Evolutionary conservation across 148 eudicot species (phyloP), one percentile per base, ranked within the genome.

Genomic region (Amaranthus hypochondriacus): DNA sequence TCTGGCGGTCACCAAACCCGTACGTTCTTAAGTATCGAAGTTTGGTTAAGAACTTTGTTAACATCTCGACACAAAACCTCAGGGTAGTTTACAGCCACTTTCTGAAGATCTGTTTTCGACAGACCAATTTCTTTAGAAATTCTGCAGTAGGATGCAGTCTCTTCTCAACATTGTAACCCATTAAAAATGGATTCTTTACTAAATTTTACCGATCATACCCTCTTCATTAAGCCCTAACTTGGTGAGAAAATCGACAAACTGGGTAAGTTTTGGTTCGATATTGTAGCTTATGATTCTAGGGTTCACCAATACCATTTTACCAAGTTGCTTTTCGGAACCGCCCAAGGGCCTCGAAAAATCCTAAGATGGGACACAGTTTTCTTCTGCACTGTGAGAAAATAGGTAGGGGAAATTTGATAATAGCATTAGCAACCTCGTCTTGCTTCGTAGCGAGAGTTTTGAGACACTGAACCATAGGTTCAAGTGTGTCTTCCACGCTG

Each of bases 201-300:
- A 96, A 73, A 96, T 84, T 78, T 92, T 92, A 68, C 96, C 94
- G 61, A 96, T 86, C 82, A 83, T 77, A 54, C 90, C 99, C 10
- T 86, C 94, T 83, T 83, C 80, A 58, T 76, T 74, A 44, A 96
- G 75, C 46, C 92, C 97, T 12, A 90, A 80, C 61, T 86, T 83
- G 58, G 89, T 79, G 66, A 96, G 90, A 76, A 92, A 96, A 69
- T 96, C 90, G 14, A 90, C 97, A 58, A 88, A 81, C 51, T 86
- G 84, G 13, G 91, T 84, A 74, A 95, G 93, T 88, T 96, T 96
- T 7, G 86, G 79, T 46, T 92, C 94, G 47, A 96, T 90, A 79
- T 96, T 90, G 68, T 96, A 96, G 81, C 97, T 96, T 47, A 96
- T 77, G 51, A 96, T 89, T 77, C 99, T 88, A 10, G 99, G 97